Evolutionary conservation across 768 basidiomycete genomes (phyloP).

Genomic region (Pseudohyphozyma bogoriensis): DNA sequence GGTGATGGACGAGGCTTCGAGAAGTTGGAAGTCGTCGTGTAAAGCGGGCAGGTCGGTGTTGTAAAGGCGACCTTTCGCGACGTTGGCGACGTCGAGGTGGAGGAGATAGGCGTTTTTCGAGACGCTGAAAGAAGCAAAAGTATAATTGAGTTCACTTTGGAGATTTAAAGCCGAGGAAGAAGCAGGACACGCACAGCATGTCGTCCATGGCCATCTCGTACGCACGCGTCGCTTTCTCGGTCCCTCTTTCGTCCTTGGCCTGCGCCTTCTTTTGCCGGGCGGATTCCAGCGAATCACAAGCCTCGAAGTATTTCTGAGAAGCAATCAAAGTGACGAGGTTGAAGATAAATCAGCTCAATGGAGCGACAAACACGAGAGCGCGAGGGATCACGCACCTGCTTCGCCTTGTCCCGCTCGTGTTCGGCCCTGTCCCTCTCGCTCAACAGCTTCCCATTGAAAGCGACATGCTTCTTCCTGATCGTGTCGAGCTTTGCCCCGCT

Average conservation of each 20-base stretch:
- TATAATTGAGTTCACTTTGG: too few relatives aligned
- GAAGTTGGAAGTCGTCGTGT: slow-evolving; percentile 21
- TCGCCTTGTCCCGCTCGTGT: slow-evolving; percentile 13
- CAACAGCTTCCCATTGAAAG: slow-evolving; percentile 13
- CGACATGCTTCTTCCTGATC: slow-evolving; percentile 22
- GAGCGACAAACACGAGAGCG: neutral
- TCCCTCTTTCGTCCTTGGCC: slow-evolving; percentile 2
- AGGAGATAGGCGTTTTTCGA: slow-evolving; percentile 17
- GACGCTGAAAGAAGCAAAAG: too few relatives aligned
- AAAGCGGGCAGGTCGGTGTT: slow-evolving; percentile 12
- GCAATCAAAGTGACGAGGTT: too few relatives aligned
- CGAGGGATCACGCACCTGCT: neutral
- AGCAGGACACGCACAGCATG: too few relatives aligned
- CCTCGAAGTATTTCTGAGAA: slow-evolving; percentile 7
- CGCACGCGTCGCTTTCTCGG: slow-evolving; percentile 10
- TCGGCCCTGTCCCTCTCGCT: slow-evolving; percentile 17
- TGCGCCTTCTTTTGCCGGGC: slow-evolving; percentile 13
- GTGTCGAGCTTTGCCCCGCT: slow-evolving; percentile 23
- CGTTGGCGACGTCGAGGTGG: slow-evolving; percentile 18
- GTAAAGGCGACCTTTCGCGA: slow-evolving; percentile 13
- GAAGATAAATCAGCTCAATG: neutral
- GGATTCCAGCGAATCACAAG: slow-evolving; percentile 21
- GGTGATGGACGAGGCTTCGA: slow-evolving; percentile 7
- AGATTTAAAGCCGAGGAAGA: too few relatives aligned
- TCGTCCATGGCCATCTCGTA: slow-evolving; percentile 16